Conservation (phyloP, 2,329 filamentous ascomycete genomes). For the Didymella glomerata region DNA sequence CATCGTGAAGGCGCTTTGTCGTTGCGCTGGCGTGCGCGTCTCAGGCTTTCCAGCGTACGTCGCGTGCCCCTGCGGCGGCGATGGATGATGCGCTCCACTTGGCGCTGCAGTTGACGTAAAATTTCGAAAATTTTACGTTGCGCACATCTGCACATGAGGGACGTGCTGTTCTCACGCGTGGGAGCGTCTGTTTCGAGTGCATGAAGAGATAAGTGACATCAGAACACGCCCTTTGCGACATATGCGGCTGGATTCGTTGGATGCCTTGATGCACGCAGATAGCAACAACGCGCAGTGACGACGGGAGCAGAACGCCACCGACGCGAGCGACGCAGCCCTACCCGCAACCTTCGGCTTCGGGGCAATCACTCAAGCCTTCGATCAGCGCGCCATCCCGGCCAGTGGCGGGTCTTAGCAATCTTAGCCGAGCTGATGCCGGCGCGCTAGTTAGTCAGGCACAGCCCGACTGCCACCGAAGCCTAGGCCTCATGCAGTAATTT, state of each 20-base stretch:
- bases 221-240: constrained; percentile 5
- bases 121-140: constrained; percentile 40
- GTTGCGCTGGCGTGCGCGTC: constrained; percentile 16
- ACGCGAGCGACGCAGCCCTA: constrained; percentile 22
- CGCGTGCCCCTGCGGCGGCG: constrained; percentile 17
- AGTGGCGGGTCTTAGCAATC: constrained; percentile 31
- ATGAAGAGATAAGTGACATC: constrained; percentile 5
- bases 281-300: constrained; percentile 12
- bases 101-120: constrained; percentile 41
- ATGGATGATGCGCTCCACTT: constrained; percentile 40
- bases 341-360: constrained; percentile 12
- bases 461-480: constrained; percentile 27
- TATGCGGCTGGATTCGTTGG: neutral
- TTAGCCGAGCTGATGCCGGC: constrained; percentile 28
- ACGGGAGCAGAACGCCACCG: constrained; percentile 5
- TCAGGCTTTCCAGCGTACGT: constrained; percentile 11
- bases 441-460: constrained; percentile 10
- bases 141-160: constrained; percentile 25
- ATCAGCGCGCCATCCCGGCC: constrained; percentile 28
- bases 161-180: constrained; percentile 28
- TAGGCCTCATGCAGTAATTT: constrained; percentile 27
- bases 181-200: constrained; percentile 10
- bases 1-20: constrained; percentile 20
- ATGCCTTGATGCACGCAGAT: neutral
- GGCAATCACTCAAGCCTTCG: constrained; percentile 33